Evolutionary conservation across 148 eudicot genomes (phyloP).

Genomic region (Selenicereus undatus): DNA sequence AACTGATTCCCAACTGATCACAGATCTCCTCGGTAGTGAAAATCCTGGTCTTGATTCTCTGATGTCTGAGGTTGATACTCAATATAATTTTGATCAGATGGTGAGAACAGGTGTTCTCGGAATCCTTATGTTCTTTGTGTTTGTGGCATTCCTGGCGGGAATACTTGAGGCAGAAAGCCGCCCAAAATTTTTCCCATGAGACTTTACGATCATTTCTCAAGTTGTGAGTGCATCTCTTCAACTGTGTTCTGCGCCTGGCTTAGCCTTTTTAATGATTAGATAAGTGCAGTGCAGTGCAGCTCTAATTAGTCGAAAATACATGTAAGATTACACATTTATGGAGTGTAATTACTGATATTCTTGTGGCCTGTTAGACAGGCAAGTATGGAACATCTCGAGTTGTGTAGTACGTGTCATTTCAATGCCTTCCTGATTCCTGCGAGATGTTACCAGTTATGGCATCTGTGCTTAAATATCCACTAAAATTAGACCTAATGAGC

Average conservation of each 20-base stretch:
- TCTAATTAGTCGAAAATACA: neutral
- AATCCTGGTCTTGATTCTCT: slow-evolving; percentile 25
- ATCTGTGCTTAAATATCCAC: neutral
- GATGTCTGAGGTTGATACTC: slow-evolving; percentile 28
- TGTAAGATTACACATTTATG: slow-evolving; percentile 5
- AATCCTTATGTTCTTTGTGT: slow-evolving; percentile 57
- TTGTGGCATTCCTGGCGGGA: slow-evolving; percentile 54
- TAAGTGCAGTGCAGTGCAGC: neutral
- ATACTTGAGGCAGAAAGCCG: slow-evolving; percentile 43
- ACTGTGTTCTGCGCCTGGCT: neutral
- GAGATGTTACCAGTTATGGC: neutral
- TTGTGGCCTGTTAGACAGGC: neutral
- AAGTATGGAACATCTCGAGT: neutral
- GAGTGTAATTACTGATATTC: neutral
- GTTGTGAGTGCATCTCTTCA: neutral
- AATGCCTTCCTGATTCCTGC: too few relatives aligned
- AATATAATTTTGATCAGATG: slow-evolving; percentile 37
- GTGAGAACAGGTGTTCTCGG: slow-evolving; percentile 63
- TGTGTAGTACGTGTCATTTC: neutral
- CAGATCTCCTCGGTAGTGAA: slow-evolving; percentile 24
- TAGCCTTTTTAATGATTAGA: neutral
- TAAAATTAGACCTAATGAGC: neutral
- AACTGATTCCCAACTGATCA: slow-evolving; percentile 17
- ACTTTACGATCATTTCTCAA: neutral
- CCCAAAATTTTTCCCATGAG: slow-evolving; percentile 34